phyloP scores from a whole-genome alignment of 345 rosid genomes.

The Pelargonium nanum region DNA sequence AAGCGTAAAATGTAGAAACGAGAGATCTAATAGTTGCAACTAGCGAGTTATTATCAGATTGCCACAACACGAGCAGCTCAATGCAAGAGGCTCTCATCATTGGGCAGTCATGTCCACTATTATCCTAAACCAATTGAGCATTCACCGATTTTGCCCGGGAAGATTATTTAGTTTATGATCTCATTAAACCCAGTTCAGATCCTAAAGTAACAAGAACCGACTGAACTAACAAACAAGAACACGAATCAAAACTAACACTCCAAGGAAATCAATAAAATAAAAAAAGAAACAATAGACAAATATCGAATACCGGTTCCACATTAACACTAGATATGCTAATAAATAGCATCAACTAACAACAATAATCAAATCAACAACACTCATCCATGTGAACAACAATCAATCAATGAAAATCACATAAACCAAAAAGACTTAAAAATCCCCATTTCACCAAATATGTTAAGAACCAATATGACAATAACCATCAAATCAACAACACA shows the following conservation, averaged over 20 bases:
- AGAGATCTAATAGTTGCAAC: neutral
- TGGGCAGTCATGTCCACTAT: too few relatives aligned
- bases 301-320: too few relatives aligned
- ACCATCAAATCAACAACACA: neutral
- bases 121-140: neutral
- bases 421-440: neutral
- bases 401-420: neutral
- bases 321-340: too few relatives aligned
- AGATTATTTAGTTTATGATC: too few relatives aligned
- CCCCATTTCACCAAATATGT: neutral
- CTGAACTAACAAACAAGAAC: neutral
- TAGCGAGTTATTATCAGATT: neutral
- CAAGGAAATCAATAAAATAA: neutral
- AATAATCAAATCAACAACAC: too few relatives aligned
- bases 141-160: neutral
- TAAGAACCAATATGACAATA: neutral
- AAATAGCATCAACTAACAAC: neutral
- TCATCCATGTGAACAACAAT: neutral
- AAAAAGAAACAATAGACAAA: too few relatives aligned
- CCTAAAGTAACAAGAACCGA: neutral
- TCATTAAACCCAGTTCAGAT: neutral
- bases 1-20: neutral
- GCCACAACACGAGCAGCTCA: neutral
- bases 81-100: too few relatives aligned
- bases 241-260: neutral